These are phyloP conservation scores for Lentinula sp. DNA, from an alignment of 768 basidiomycete genomes.

Conservation along the genomic window DNA sequence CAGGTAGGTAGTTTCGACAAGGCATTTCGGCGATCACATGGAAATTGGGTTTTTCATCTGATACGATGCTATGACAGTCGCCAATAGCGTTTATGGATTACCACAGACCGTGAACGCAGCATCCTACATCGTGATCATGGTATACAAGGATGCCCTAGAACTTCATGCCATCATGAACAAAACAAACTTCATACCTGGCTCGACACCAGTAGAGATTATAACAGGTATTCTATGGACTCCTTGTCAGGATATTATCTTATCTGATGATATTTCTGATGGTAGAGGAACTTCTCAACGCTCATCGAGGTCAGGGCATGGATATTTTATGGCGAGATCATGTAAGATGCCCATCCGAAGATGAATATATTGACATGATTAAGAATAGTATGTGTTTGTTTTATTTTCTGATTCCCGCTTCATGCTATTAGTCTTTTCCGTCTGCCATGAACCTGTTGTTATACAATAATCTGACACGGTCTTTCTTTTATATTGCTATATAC, in stretches of 20 bases:
- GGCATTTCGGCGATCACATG: neutral
- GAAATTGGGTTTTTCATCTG: neutral
- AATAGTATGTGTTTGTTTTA: conserved; percentile 54
- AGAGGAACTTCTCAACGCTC: conserved; percentile 75
- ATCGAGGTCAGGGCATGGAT: conserved; percentile 93
- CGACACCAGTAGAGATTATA: neutral
- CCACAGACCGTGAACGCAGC: conserved; percentile 97
- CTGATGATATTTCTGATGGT: neutral
- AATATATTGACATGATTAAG: conserved; percentile 95
- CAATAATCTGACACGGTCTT: neutral
- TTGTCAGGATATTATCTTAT: neutral
- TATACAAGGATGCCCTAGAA: conserved; percentile 75
- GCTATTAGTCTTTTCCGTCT: neutral
- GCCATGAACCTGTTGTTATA: neutral
- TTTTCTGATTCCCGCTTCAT: too few relatives aligned
- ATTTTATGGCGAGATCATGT: conserved; percentile 91
- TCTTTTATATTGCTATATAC: neutral
- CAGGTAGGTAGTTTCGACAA: conserved; percentile 38
- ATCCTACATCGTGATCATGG: conserved; percentile 95
- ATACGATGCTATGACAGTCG: conserved; percentile 38
- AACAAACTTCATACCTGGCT: conserved; percentile 44
- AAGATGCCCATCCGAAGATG: conserved; percentile 88
- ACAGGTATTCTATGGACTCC: neutral
- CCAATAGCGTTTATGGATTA: conserved; percentile 93
- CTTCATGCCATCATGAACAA: conserved; percentile 36